Evolutionary conservation across 2,329 filamentous ascomycete genomes (phyloP), one percentile per base, ranked within the genome.

Genomic region (Cladosporium oxysporum): DNA sequence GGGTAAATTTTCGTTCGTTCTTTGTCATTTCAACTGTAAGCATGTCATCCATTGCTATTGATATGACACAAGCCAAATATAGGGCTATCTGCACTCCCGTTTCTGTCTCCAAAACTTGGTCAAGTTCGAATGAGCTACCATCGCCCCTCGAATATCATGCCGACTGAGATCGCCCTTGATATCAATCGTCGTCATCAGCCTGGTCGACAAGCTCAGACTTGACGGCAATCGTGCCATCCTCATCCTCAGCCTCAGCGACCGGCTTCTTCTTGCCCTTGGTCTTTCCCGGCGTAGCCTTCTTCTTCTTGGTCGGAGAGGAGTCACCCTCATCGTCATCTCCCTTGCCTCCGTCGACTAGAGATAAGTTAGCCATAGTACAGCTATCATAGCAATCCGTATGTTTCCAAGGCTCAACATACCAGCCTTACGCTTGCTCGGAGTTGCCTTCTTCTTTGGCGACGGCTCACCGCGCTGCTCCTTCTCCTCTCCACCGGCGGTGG

Each of bases 231-330:
- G 50, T 29, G 50, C 11, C 28, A n/a, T 53, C 16, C 10, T 18
- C 26, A 8, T 31, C 50, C 8, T 53, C 49, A 3, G 28, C 50
- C 10, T 28, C 26, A 31, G 28, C 50, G 16, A 10, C 26, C 18
- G 50, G 7, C 28, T 53, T 53, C 50, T 31, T 53, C 50, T 53
- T 53, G 1, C 57, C 57, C n/a, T 62, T 62, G 21, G 26, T 5
- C 60, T 62, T 62, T n/a, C 29, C 21, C 35, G 62, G 12, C 2
- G 62, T 21, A 16, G 35, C 37, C 50, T 64, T 58, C 62, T 47
- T 63, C 49, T 63, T 55, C 16, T 23, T 31, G 2, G 37, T 23
- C 35, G 62, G 26, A 23, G 62, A 49, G 5, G 50, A 8, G 21
- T 18, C 6, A 5, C 23, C 62, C 5, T 57, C 33, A 12, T 28